These are phyloP conservation scores for Aspergillus ibericus DNA, from an alignment of 2,329 filamentous ascomycete species.

Conservation along the genomic window DNA sequence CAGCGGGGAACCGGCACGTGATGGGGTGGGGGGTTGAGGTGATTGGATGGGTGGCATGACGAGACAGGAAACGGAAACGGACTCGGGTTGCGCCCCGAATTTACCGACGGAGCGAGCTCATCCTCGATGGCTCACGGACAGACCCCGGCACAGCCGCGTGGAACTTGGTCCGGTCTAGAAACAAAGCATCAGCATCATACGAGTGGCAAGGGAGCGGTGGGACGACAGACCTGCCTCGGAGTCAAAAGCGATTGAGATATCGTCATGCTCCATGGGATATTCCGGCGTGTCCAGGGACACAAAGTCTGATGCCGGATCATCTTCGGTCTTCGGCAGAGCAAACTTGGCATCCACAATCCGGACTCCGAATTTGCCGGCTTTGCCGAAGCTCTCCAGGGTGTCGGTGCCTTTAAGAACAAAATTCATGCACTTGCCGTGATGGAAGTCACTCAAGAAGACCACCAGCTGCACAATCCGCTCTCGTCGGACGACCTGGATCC, in stretches of 20 bases:
- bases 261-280: constrained; percentile 88
- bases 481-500: constrained; percentile 76
- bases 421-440: constrained; percentile 83
- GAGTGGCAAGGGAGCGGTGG: background rate
- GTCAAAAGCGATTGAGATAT: constrained; percentile 84
- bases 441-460: constrained; percentile 86
- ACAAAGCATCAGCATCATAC: background rate
- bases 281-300: constrained; percentile 84
- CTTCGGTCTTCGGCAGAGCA: constrained; percentile 65
- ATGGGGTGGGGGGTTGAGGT: background rate
- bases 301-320: constrained; percentile 64
- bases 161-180: constrained; percentile 39
- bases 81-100: background rate
- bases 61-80: background rate
- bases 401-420: constrained; percentile 84
- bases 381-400: constrained; percentile 69
- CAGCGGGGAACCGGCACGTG: constrained; percentile 2
- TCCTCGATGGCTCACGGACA: constrained; percentile 40
- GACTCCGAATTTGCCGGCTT: constrained; percentile 67
- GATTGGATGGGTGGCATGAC: background rate
- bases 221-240: constrained; percentile 67
- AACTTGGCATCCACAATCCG: constrained; percentile 90
- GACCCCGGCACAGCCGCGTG: constrained; percentile 40
- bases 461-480: constrained; percentile 75
- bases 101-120: constrained; percentile 44